phyloP scores from a whole-genome alignment of 306 rosid genomes.

The Inga oerstediana region DNA sequence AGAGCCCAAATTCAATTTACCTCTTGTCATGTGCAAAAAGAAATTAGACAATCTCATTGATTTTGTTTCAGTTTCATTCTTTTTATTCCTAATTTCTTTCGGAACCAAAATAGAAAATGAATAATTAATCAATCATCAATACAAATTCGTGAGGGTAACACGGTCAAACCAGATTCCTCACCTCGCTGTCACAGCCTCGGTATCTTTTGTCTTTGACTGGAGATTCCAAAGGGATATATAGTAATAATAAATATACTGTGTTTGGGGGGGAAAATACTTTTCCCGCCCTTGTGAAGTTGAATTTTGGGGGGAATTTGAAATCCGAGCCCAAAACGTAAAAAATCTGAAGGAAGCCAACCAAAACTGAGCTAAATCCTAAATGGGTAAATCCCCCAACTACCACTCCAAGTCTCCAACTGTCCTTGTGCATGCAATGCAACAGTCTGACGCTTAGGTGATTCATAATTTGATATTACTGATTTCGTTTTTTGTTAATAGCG shows the following conservation, averaged over 20 bases:
- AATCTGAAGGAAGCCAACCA: neutral
- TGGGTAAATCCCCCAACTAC: too few relatives aligned
- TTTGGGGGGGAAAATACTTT: neutral
- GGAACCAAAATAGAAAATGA: neutral
- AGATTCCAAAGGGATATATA: slow-evolving; percentile 3
- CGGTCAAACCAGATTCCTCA: neutral
- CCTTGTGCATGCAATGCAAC: neutral
- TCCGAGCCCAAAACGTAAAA: neutral
- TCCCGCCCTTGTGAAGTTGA: slow-evolving; percentile 18
- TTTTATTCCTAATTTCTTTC: neutral
- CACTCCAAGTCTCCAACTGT: neutral
- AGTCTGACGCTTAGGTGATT: neutral
- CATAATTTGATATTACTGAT: neutral
- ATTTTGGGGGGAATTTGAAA: slow-evolving; percentile 1
- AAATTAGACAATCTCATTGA: neutral
- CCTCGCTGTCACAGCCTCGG: neutral
- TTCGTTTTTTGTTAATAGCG: neutral
- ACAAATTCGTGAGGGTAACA: neutral
- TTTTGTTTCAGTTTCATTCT: neutral
- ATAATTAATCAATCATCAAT: neutral
- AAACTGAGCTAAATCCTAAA: neutral
- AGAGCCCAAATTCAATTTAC: neutral
- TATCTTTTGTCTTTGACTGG: too few relatives aligned
- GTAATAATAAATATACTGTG: neutral
- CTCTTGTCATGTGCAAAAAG: too few relatives aligned